Percentiles rank a stretch among this genome's conserved stretches.
These are phyloP conservation scores for Gyrodon lividus DNA, from an alignment of 768 basidiomycete genomes.

Conservation along the genomic window DNA sequence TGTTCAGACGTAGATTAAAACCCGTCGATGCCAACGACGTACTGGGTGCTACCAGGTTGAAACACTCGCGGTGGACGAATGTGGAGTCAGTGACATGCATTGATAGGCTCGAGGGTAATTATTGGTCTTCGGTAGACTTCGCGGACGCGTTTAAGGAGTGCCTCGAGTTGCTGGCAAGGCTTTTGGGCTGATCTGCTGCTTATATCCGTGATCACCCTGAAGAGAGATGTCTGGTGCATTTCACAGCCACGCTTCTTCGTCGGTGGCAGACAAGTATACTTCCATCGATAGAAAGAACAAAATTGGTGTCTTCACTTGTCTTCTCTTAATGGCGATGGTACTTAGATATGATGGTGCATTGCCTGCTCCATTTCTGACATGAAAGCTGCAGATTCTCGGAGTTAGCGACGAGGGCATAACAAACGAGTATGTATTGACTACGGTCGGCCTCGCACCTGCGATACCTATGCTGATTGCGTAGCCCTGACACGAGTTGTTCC, in stretches of 20 bases:
- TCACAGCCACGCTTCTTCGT: slow-evolving; percentile 34
- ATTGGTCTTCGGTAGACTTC: slow-evolving; percentile 26
- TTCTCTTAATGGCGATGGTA: slow-evolving; percentile 39
- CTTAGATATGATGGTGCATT: neutral
- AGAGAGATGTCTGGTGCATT: slow-evolving; percentile 42
- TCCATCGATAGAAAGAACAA: slow-evolving; percentile 42
- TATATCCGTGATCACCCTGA: slow-evolving; percentile 39
- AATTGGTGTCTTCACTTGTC: slow-evolving; percentile 39
- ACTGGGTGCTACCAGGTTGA: slow-evolving; percentile 22
- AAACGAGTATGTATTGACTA: slow-evolving; percentile 41
- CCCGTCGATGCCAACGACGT: neutral
- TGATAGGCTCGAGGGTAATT: neutral
- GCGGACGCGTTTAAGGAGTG: slow-evolving; percentile 30
- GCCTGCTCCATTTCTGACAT: neutral
- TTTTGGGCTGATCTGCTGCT: slow-evolving; percentile 34
- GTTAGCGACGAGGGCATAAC: slow-evolving; percentile 39
- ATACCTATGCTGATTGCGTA: slow-evolving; percentile 28
- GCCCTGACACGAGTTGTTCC: too few species aligned
- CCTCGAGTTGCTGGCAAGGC: slow-evolving; percentile 33
- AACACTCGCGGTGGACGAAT: slow-evolving; percentile 24
- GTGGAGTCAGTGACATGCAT: slow-evolving; percentile 16
- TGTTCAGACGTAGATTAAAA: slow-evolving; percentile 15
- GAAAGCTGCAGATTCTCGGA: slow-evolving; percentile 32
- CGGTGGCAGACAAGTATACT: neutral
- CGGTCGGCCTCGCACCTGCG: slow-evolving; percentile 36